Base-by-base conservation (phyloP, 2,329 filamentous ascomycete species). In the Xenosphaeropsis pyriputrescens region DNA sequence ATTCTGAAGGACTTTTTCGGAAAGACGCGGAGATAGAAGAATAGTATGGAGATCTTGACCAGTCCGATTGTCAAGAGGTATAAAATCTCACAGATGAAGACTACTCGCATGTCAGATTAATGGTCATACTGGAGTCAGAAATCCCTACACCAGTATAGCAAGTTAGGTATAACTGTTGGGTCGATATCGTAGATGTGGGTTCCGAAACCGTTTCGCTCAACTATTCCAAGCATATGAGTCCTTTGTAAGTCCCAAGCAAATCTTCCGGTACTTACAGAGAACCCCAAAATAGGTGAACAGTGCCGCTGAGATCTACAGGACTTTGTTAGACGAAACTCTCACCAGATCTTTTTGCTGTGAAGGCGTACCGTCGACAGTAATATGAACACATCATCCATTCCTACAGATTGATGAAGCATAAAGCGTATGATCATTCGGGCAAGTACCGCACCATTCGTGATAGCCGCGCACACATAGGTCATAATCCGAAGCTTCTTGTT, bases 1-100 rank as follows among this genome's bases (percentile, higher is more conserved):
- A 48, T 45, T 4, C 51, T 48, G 15, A 60, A 54, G 0, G 30
- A 41, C 6, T 36, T 43, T 0, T 49, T 47, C 0, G 59, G 57
- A 30, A 65, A 65, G 34, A 65, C 59, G 14, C 57, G 51, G 13
- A 62, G 49, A 39, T 63, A 65, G 41, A 66, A 62, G 39, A 58
- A 53, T 6, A 64, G 43, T 9, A 66, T 45, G 1, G 61, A 59
- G 17, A 62, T 46, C 44, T 64, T 64, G 31, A 60, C 50, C 5
- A 62, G 43, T 9, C 55, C 53, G 37, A 60, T 50, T 22, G 57
- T 51, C 0, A 53, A 19, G 43, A 64, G 57, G 45, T 64, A 65
- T 15, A 63, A 47, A 0, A 60, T 47, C 31, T 60, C 56, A 3
- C 57, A 44, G 6, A 57, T 17, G 43, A 50, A 58, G 38, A 60